Base-by-base conservation (phyloP, 768 basidiomycete genomes). In the Plicaturopsis crispa region DNA sequence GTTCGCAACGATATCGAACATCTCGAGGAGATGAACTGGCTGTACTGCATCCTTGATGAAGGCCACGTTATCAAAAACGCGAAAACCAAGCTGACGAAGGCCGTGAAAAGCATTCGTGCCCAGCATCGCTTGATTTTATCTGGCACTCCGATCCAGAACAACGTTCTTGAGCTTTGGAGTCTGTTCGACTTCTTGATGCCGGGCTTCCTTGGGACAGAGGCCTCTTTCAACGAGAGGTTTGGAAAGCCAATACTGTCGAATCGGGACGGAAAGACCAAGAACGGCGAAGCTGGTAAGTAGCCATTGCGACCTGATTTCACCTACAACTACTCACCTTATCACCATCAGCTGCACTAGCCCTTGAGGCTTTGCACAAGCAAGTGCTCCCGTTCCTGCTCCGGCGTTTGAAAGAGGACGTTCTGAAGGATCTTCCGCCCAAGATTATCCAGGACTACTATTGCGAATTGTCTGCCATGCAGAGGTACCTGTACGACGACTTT, bases 391-490 rank as follows among this genome's bases (percentile, higher is more conserved):
- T 99, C 75, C 66, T 99, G 30, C 71, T 99, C 12, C 88, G 96
- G 30, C 83, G 96, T 17, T 65, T 99, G 55, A 99, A 99, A 57
- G 96, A 99, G 62, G 92, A 99, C 53, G 96, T 99, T 20, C 66
- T 99, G 40, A 65, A 89, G 44, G 96, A 99, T 55, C 68, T 99
- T 2, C 96, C 96, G 1, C 96, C 96, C 3, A 98, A 99, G 66
- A 99, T 99, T 59, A 98, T 99, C 41, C 96, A 99, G 59, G 96
- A 99, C 57, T 98, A 98, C 57, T 93, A 97, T 54, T 97, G 93
- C 67, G 94, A 98, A 54, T 73, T 99, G 3, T 97, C 94, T 0
- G 87, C 91, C 0, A 62, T 98, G 14, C 96, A 99, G 63, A 92
- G 91, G 57, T 70, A 78, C 44, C 73, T 99, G 13, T 99, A 98